phyloP scores from a whole-genome alignment of 2,329 filamentous ascomycete genomes.

The Coleophoma crateriformis region DNA sequence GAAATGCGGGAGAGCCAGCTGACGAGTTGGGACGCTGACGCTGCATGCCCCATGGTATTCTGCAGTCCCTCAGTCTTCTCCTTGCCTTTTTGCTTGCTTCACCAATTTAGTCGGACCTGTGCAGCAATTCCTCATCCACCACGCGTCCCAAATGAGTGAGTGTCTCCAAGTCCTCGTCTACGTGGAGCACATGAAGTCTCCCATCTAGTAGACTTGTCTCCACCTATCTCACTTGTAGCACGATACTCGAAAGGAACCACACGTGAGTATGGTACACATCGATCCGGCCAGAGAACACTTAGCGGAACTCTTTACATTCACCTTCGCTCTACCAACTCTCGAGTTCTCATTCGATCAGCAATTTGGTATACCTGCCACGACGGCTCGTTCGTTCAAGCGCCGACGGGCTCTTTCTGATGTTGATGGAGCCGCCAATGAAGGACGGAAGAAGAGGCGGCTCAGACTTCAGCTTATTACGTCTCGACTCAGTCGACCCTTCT shows the following conservation, averaged over 20 bases:
- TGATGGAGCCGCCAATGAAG: slow-evolving; percentile 22
- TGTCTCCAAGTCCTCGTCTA: slow-evolving; percentile 22
- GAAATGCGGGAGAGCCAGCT: slow-evolving; percentile 10
- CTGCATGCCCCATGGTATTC: slow-evolving; percentile 1
- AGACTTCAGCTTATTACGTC: slow-evolving; percentile 61
- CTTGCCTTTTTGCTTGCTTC: slow-evolving; percentile 2
- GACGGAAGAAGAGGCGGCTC: slow-evolving; percentile 61
- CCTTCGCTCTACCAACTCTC: slow-evolving; percentile 25
- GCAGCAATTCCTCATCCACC: not conserved
- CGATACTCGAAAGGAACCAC: not conserved
- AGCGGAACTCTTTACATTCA: slow-evolving; percentile 29
- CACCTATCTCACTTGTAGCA: no score
- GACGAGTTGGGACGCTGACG: not conserved
- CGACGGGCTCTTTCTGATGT: slow-evolving; percentile 27
- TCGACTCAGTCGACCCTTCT: slow-evolving; percentile 63
- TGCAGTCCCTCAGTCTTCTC: not conserved
- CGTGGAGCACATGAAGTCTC: slow-evolving; percentile 26
- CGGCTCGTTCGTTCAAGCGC: slow-evolving; percentile 22
- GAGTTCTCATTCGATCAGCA: slow-evolving; percentile 29
- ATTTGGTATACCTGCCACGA: slow-evolving; percentile 11
- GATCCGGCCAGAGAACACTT: slow-evolving; percentile 12
- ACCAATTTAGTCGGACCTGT: slow-evolving; percentile 6
- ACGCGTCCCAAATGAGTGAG: slow-evolving; percentile 22
- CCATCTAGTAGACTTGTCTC: slow-evolving; percentile 12
- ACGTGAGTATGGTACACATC: slow-evolving; percentile 25